Evolutionary conservation across 345 rosid species (phyloP), one percentile per base, ranked within the genome.

Genomic region (Mallotus nudiflorus): DNA sequence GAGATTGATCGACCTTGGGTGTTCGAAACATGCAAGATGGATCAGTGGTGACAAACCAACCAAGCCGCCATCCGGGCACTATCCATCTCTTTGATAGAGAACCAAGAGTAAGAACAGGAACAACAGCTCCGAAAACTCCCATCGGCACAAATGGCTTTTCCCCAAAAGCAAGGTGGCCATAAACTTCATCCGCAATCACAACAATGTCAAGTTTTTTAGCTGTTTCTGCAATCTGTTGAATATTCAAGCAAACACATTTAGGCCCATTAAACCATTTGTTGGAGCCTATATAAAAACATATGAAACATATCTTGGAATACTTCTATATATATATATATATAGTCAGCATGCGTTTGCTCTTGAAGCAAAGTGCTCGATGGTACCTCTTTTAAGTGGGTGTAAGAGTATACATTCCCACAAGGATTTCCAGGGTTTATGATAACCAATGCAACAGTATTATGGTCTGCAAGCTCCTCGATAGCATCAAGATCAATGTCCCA

Each of bases 21-120:
- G 86, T 85, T 50, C 85, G 84, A 61, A 90, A 91, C 73, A 73
- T 82, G 81, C 88, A 88, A 65, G 79, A 77, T 49, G 97, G 99
- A 69, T 90, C 99, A 53, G 68, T 84, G 1, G 83, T 91, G 49
- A 90, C 99, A 8, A 91, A 86, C 99, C 97, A 95, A 25, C 97
- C 97, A 9, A 95, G 97, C 45, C 99, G 81, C 97, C 99, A 95
- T 33, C 98, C 97, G 7, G 99, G 97, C 49, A 89, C 97, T 8
- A 95, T 86, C 97, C 99, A 95, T 83, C 97, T 88, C 85, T 95
- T 95, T 24, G 99, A 91, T 29, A 95, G 80, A 54, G 97, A 95
- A 1, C 99, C 99, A 20, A 91, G 97, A 16, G 97, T 91, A 50
- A 91, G 87, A 19, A 95, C 88, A 6, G 99, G 97, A 66, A 84